These are phyloP conservation scores for Scheffersomyces lignicola DNA, from an alignment of 1,139 yeast species.

Conservation along the genomic window DNA sequence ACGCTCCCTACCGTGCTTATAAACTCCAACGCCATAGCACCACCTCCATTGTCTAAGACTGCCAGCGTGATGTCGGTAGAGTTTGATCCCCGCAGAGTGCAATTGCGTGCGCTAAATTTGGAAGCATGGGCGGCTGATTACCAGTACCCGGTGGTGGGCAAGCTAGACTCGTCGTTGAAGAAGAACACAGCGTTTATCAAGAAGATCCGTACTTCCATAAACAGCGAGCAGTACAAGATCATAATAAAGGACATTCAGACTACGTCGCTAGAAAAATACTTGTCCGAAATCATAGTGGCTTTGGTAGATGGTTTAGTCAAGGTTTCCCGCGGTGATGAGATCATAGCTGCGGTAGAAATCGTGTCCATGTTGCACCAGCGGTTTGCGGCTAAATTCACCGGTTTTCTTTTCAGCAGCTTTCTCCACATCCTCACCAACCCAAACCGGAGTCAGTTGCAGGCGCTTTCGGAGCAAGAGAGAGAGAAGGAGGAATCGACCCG, in stretches of 20 bases:
- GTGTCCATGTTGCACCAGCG: slow-evolving; percentile 78
- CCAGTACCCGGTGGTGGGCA: slow-evolving; percentile 24
- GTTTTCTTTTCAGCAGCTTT: slow-evolving; percentile 48
- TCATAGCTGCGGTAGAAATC: slow-evolving; percentile 64
- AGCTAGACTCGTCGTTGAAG: slow-evolving; percentile 76
- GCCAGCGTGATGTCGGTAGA: slow-evolving; percentile 12
- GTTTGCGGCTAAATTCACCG: slow-evolving; percentile 56
- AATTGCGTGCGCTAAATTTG: slow-evolving; percentile 42
- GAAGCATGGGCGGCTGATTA: slow-evolving; percentile 56
- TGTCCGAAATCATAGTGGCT: slow-evolving; percentile 68
- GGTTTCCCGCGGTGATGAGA: slow-evolving; percentile 58
- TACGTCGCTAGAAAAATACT: slow-evolving; percentile 71
- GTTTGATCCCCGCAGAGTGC: slow-evolving; percentile 15
- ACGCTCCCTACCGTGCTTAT: too few relatives aligned
- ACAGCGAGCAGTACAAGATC: slow-evolving; percentile 32
- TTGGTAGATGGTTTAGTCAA: slow-evolving; percentile 62
- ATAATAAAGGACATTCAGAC: slow-evolving; percentile 62
- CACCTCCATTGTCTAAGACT: too few relatives aligned
- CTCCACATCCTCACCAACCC: slow-evolving; percentile 48
- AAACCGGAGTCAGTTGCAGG: slow-evolving; percentile 18
- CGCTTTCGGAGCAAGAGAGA: slow-evolving; percentile 17
- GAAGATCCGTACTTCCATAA: slow-evolving; percentile 60
- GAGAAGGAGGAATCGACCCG: slow-evolving; percentile 48
- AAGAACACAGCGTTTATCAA: slow-evolving; percentile 82
- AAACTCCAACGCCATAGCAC: too few relatives aligned